These are phyloP conservation scores for Lathyrus sativus DNA, from an alignment of 306 rosid genomes.

Conservation along the genomic window DNA sequence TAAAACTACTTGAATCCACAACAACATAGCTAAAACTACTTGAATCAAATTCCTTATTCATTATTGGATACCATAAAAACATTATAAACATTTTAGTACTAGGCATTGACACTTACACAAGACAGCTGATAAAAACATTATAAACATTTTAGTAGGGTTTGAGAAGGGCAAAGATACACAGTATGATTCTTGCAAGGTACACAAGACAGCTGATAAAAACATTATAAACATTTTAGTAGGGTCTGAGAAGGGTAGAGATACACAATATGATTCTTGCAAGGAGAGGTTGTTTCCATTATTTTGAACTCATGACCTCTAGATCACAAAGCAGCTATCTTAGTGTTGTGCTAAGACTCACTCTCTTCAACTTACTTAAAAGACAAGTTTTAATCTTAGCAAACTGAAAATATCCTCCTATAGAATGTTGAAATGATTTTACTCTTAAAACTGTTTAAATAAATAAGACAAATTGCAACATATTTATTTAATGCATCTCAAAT, in stretches of 20 bases:
- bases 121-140: conserved; percentile 16
- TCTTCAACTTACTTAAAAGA: conserved; percentile 7
- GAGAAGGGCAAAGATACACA: neutral
- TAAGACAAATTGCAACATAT: neutral
- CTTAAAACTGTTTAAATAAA: neutral
- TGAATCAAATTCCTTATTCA: conserved; percentile 11
- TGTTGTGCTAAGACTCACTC: neutral
- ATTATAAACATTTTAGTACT: no score
- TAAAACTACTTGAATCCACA: conserved; percentile 17
- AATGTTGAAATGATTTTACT: conserved; percentile 17
- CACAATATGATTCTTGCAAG: no score
- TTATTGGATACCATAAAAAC: conserved; percentile 12
- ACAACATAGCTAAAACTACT: conserved; percentile 16
- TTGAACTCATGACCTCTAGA: neutral
- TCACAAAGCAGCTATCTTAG: neutral
- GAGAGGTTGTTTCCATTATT: neutral
- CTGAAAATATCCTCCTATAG: neutral
- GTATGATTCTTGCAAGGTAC: neutral
- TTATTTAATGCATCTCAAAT: neutral
- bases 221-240: no score
- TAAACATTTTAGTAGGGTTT: neutral
- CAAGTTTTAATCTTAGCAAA: conserved; percentile 20
- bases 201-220: no score
- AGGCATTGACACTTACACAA: neutral
- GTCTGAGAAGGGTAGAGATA: no score